These are phyloP conservation scores for Phlebiopsis flavidoalba DNA, from an alignment of 768 basidiomycete genomes.

Conservation along the genomic window DNA sequence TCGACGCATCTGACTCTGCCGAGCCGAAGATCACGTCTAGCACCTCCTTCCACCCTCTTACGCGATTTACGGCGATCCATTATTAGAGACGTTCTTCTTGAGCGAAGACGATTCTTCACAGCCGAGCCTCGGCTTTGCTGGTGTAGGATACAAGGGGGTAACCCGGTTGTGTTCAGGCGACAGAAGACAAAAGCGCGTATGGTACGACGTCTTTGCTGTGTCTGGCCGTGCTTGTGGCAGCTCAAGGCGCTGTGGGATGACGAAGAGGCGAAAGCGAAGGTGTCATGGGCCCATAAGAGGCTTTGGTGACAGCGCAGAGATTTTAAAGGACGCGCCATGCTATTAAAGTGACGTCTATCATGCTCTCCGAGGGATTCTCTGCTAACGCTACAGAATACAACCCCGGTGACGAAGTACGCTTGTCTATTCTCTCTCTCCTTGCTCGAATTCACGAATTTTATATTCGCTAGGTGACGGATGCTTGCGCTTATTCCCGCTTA, in stretches of 20 bases:
- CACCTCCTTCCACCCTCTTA: constrained; percentile 35
- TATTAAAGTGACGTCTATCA: constrained; percentile 24
- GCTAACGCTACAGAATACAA: too few relatives aligned
- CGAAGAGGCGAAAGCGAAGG: constrained; percentile 35
- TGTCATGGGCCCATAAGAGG: constrained; percentile 24
- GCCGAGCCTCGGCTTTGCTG: constrained; percentile 43
- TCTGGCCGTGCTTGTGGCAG: constrained; percentile 41
- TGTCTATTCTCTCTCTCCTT: too few relatives aligned
- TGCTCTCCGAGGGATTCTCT: too few relatives aligned
- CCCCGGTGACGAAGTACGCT: too few relatives aligned
- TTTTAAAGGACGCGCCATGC: constrained; percentile 46
- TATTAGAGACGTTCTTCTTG: constrained; percentile 63
- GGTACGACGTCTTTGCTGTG: constrained; percentile 73
- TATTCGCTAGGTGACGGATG: too few relatives aligned
- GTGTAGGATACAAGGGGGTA: constrained; percentile 64
- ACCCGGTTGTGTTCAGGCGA: constrained; percentile 50
- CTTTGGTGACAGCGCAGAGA: constrained; percentile 34
- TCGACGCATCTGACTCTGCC: constrained; percentile 32
- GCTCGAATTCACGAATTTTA: too few relatives aligned
- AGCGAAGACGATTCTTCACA: constrained; percentile 10
- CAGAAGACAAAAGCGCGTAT: constrained; percentile 73
- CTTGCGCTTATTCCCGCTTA: too few relatives aligned
- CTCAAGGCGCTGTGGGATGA: constrained; percentile 20
- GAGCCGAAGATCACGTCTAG: constrained; percentile 37
- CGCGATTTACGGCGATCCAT: constrained; percentile 73